Evolutionary conservation across 2,329 filamentous ascomycete genomes (phyloP), one percentile per base, ranked within the genome.

Genomic region (Periglandula ipomoeae): DNA sequence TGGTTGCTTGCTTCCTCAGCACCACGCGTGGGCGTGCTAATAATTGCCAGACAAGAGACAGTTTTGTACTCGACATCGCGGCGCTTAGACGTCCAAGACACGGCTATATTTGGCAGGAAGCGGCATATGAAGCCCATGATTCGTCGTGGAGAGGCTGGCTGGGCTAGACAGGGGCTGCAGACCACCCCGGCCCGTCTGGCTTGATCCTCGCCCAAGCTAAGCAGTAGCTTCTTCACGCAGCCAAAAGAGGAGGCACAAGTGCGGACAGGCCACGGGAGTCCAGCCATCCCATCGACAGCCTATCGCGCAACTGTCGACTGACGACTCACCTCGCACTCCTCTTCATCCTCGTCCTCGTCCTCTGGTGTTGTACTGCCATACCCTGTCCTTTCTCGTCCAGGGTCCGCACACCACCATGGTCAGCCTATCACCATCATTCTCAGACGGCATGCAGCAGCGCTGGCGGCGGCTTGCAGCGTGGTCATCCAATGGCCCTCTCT

Each of bases 381-480:
- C 46, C 52, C 43, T 47, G 46, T 35, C 40, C 13, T 4, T 15
- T 39, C 34, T 32, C 27, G 19, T n/a, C 43, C 22, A 19, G 27
- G 40, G 23, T 23, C 30, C 27, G 34, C 43, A 44, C 48, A 46
- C 44, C 42, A 34, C 24, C 27, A 3, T 6, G 11, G 6, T 4
- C 42, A 38, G 34, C 48, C 50, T 53, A 54, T 52, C 52, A 54
- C 32, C 39, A 20, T 27, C 22, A 11, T 41, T 38, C 42, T n/a
- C 19, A 47, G 26, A 35, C 46, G 44, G 37, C 50, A 48, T 45
- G 48, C 50, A 47, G 50, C 52, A 51, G 48, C 50, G 46, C 48
- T 48, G 39, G 42, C 26, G 50, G 52, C 54, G 51, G 46, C 53
- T 48, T 54, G 54, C 52, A 56, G 47, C 17, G 15, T 32, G 5